These are phyloP conservation scores for barrel medic (Medicago truncatula) DNA, from an alignment of 306 rosid species.

Conservation along the genomic window MtrunA17r5.0-ANR NC_053045.1:37635001-37635500, in stretches of 20 bases:
- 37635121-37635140: conserved; percentile 24
- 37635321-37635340: conserved; percentile 55
- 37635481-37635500: conserved; percentile 93
- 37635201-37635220: conserved; percentile 40
- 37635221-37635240: conserved; percentile 48
- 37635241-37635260: conserved; percentile 48
- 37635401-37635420: conserved; percentile 46
- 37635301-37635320: conserved; percentile 63
- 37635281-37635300: conserved; percentile 60
- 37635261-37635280: conserved; percentile 50
- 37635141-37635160: conserved; percentile 29
- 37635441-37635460: conserved; percentile 47
- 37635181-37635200: conserved; percentile 33
- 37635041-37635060: background rate
- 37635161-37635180: conserved; percentile 53
- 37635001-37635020: conserved; percentile 1
- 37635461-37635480: conserved; percentile 66
- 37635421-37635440: conserved; percentile 67
- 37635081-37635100: background rate
- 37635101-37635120: background rate
- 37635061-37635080: background rate
- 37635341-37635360: conserved; percentile 37
- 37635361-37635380: conserved; percentile 37
- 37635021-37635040: background rate
- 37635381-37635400: conserved; percentile 49